phyloP scores from a whole-genome alignment of 2,329 filamentous ascomycete species.

The Botryotinia globosa region DNA sequence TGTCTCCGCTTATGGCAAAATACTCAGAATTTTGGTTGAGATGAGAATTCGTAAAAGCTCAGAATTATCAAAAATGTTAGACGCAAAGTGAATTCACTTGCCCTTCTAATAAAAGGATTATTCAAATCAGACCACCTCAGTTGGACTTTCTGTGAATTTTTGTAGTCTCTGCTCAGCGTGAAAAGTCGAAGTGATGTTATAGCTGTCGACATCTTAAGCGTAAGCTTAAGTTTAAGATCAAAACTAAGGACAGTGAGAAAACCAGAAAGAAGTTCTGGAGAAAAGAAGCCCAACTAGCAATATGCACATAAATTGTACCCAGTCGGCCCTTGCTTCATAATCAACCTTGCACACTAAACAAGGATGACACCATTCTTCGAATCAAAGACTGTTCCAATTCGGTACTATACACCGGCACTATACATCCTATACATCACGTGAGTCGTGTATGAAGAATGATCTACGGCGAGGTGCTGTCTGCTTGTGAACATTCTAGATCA shows the following conservation, averaged over 20 bases:
- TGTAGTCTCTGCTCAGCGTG: not conserved
- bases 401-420: not conserved
- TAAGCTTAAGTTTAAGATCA: not conserved
- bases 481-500: not conserved
- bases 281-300: not conserved
- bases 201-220: not conserved
- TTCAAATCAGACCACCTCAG: not conserved
- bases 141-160: not conserved
- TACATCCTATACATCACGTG: not conserved
- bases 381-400: not conserved
- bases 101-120: not conserved
- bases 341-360: not conserved
- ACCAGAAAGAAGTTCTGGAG: not conserved
- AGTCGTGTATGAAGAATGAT: not conserved
- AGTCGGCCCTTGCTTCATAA: not conserved
- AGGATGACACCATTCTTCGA: no score
- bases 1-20: not conserved
- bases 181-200: not conserved
- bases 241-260: not conserved
- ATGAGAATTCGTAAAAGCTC: not conserved
- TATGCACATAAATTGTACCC: not conserved
- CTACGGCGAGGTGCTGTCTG: not conserved
- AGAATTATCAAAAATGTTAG: not conserved
- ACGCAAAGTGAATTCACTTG: not conserved
- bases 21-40: not conserved